Evolutionary conservation across 306 rosid genomes (phyloP), one percentile per base, ranked within the genome.

Genomic region (Oemleria cerasiformis): DNA sequence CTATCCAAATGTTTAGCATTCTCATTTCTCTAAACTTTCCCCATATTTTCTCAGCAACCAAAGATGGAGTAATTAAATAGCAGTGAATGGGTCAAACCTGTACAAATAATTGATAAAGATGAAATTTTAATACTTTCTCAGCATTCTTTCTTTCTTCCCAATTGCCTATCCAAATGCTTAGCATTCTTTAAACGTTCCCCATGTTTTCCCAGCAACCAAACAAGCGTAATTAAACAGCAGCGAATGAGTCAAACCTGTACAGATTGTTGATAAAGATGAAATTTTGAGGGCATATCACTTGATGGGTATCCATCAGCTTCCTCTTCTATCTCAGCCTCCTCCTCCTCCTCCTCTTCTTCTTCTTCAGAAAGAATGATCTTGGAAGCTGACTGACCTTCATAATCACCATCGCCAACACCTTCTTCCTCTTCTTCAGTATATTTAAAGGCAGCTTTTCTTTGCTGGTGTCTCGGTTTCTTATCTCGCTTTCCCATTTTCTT

Each of bases 211-310:
- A 19, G 49, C 63, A 79, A 65, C 47, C 34, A 67, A 70, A 70
- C 45, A 45, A 51, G 48, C 44, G 36, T 39, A 66, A 8, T 50
- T 51, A 67, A 17, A 47, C 23, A 8, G 2, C 14, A 21, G 78
- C 71, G 74, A 69, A 67, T 44, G 39, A 41, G 41, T 63, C 77
- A 63, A 73, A 93, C 98, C 93, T 93, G 98, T 11, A 93, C 98
- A 25, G 93, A 90, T 70, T 88, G 92, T 68, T 93, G 96, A 73
- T 90, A 93, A 72, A 93, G 93, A 58, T 60, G 82, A 76, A 90
- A 93, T 50, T 92, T 92, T 1, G 98, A 92, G 67, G 98, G 98
- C 53, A 78, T 63, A 57, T 83, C 86, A 55, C 54, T 72, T 30
- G 83, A 85, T 72, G 86, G 82, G 83, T 36, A 14, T 23, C 68